A percentile compares a stretch with the other conserved stretches of the same genome.
phyloP scores from a whole-genome alignment of 495 filamentous ascomycete species.

The Hypoxylon cercidicola region DNA sequence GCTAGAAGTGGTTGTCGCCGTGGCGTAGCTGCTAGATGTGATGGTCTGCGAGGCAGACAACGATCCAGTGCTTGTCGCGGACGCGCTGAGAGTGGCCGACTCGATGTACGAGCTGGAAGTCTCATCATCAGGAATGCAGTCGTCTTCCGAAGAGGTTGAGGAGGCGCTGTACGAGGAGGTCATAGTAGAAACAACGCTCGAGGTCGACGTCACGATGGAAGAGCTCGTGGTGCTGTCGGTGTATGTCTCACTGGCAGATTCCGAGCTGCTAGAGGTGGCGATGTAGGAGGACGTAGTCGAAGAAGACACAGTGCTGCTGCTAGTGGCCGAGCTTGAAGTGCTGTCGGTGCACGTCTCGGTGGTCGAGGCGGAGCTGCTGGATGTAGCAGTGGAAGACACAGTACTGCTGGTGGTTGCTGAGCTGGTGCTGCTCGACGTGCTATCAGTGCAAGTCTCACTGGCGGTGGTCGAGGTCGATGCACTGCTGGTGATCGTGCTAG shows the following conservation, averaged over 20 bases:
- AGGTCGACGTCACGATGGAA: slow-evolving; percentile 21
- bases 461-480: background rate
- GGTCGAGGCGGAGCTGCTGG: slow-evolving; percentile 18
- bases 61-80: slow-evolving; percentile 30
- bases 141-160: slow-evolving; percentile 31
- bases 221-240: slow-evolving; percentile 23
- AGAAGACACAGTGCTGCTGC: slow-evolving; percentile 3
- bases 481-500: slow-evolving; percentile 14
- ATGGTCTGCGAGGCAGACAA: slow-evolving; percentile 20
- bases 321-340: slow-evolving; percentile 9
- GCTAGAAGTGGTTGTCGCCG: slow-evolving; percentile 5
- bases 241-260: slow-evolving; percentile 12
- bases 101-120: slow-evolving; percentile 26
- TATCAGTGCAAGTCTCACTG: too few relatives aligned
- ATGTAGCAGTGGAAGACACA: slow-evolving; percentile 4
- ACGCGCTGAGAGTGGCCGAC: slow-evolving; percentile 27
- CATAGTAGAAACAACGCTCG: slow-evolving; percentile 17
- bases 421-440: background rate
- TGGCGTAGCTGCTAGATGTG: slow-evolving; percentile 14
- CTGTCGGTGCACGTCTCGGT: slow-evolving; percentile 12
- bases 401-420: slow-evolving; percentile 7
- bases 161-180: slow-evolving; percentile 30
- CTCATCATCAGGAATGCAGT: slow-evolving; percentile 27
- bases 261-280: slow-evolving; percentile 17
- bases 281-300: slow-evolving; percentile 13